Conservation (phyloP, 495 filamentous ascomycete genomes). For the Pyronema domesticum region DNA sequence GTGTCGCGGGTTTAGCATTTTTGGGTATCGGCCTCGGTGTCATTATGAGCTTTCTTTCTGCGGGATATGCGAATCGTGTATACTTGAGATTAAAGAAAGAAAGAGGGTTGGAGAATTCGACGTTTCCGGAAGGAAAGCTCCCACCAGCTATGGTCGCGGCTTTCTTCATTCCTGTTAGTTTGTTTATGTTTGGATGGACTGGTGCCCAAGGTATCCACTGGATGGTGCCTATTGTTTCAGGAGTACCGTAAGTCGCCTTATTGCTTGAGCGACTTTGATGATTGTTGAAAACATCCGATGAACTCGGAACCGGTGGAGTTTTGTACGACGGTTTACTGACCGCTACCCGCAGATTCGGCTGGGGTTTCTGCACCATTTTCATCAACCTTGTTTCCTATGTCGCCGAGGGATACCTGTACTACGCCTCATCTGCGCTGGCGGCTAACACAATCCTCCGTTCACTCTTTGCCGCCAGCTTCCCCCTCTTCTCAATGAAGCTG, state of each 20-base stretch:
- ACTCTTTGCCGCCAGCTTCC: conserved; percentile 59
- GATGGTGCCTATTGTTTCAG: conserved; percentile 41
- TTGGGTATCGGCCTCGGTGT: conserved; percentile 41
- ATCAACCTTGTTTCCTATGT: conserved; percentile 72
- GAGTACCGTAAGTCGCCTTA: conserved; percentile 26
- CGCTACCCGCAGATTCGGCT: conserved; percentile 27
- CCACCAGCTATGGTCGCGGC: conserved; percentile 31
- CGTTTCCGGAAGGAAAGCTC: conserved; percentile 25
- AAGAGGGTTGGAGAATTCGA: background rate
- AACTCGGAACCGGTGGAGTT: too few species aligned
- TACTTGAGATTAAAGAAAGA: conserved; percentile 18
- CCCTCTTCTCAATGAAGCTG: conserved; percentile 68
- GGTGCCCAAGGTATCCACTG: conserved; percentile 33
- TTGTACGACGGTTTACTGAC: too few species aligned
- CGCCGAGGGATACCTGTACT: conserved; percentile 44
- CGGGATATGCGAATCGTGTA: conserved; percentile 23
- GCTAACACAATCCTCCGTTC: conserved; percentile 79
- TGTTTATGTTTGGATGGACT: conserved; percentile 50
- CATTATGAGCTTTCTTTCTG: conserved; percentile 31
- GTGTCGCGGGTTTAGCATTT: conserved; percentile 41
- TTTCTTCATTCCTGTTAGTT: conserved; percentile 33
- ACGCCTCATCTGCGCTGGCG: conserved; percentile 68
- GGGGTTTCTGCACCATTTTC: conserved; percentile 61
- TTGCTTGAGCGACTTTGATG: too few species aligned
- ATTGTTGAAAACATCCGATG: too few species aligned